Evolutionary conservation across 805 yeast species (phyloP).

Genomic region (Debaryomyces maramus): DNA sequence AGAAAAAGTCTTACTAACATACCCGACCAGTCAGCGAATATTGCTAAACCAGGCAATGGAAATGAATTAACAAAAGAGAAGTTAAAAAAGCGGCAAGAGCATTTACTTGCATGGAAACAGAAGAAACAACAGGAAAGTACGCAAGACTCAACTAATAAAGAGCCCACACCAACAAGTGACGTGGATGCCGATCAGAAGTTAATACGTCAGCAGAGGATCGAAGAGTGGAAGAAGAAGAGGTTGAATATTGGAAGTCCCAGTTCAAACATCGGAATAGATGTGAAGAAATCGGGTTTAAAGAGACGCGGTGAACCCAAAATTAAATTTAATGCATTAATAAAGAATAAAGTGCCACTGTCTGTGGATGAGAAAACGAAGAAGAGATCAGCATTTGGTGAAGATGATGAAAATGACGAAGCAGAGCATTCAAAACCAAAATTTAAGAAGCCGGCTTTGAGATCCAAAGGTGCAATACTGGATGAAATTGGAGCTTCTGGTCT

Average conservation of each 20-base stretch:
- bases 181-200: slow-evolving; percentile 13
- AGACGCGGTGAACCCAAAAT: background rate
- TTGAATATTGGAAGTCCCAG: slow-evolving; percentile 3
- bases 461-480: background rate
- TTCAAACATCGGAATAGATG: slow-evolving; percentile 3
- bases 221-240: slow-evolving; percentile 52
- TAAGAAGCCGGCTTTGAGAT: slow-evolving; percentile 8
- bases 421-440: slow-evolving; percentile 8
- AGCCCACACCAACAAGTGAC: slow-evolving; percentile 1
- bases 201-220: slow-evolving; percentile 41
- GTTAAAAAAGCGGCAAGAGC: slow-evolving; percentile 47
- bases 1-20: slow-evolving; percentile 16
- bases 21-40: slow-evolving; percentile 6
- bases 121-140: slow-evolving; percentile 42
- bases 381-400: slow-evolving; percentile 14
- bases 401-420: slow-evolving; percentile 16
- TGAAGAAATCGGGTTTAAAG: background rate
- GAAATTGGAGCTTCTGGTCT: background rate
- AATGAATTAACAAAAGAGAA: slow-evolving; percentile 26
- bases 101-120: slow-evolving; percentile 59
- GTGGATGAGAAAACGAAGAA: slow-evolving; percentile 2
- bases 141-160: background rate
- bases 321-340: background rate
- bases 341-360: background rate
- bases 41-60: slow-evolving; percentile 4